Evolutionary conservation across 257 asterid species (phyloP).

Genomic region (Forsythia suspensa): DNA sequence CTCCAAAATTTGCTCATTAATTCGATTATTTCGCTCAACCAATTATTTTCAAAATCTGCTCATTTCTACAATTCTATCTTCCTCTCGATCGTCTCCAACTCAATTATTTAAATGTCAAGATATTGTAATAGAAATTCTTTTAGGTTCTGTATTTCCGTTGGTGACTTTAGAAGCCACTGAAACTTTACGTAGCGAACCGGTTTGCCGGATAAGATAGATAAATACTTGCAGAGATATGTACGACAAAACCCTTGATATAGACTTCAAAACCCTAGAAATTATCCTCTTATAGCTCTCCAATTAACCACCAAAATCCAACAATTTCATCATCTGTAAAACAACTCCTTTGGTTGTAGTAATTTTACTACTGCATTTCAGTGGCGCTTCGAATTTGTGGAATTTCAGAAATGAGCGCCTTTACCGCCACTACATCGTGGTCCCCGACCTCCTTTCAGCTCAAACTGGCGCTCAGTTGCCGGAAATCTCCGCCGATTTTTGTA

Average conservation of each 20-base stretch:
- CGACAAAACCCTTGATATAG: background rate
- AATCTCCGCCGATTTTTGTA: conserved; percentile 28
- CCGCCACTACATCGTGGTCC: conserved; percentile 62
- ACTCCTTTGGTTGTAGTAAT: conserved; percentile 1
- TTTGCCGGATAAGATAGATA: conserved; percentile 29
- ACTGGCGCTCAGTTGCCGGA: conserved; percentile 59
- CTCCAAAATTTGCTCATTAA: too few relatives aligned
- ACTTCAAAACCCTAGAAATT: conserved; percentile 25
- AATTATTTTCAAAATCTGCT: too few relatives aligned
- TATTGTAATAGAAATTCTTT: too few relatives aligned
- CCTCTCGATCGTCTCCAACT: too few relatives aligned
- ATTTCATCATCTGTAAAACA: background rate
- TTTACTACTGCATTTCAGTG: conserved; percentile 25
- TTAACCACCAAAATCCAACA: background rate
- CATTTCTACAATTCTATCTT: too few relatives aligned
- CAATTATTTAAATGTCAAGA: too few relatives aligned
- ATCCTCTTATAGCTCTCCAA: conserved; percentile 7
- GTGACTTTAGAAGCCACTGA: background rate
- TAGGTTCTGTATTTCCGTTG: conserved; percentile 31
- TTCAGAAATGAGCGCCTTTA: conserved; percentile 54
- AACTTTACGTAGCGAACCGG: conserved; percentile 15
- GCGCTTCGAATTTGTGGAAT: conserved; percentile 7
- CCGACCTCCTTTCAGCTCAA: conserved; percentile 92
- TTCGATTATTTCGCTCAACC: too few relatives aligned
- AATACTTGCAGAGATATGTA: background rate